phyloP scores from a whole-genome alignment of 768 basidiomycete species.

The Leccinum obscurum region DNA sequence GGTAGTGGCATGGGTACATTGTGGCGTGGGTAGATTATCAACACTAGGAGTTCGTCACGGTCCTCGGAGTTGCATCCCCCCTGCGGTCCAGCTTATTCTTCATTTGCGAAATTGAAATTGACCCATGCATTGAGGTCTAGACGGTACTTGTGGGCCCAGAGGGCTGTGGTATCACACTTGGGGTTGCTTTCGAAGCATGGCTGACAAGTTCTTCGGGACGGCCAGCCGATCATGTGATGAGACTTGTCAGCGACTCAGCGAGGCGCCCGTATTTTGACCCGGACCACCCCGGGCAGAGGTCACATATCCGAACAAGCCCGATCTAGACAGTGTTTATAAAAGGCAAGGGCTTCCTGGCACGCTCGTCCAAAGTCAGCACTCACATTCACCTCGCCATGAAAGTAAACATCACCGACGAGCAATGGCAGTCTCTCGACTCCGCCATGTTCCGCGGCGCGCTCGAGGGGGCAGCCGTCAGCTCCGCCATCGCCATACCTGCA shows the following conservation, averaged over 20 bases:
- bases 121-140: too few relatives aligned
- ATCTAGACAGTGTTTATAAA: constrained; percentile 1
- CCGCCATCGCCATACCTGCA: constrained; percentile 49
- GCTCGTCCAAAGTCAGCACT: background rate
- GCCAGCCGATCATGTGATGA: background rate
- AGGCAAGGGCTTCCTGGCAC: background rate
- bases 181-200: too few relatives aligned
- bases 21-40: too few relatives aligned
- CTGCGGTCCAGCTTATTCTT: too few relatives aligned
- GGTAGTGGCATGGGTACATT: too few relatives aligned
- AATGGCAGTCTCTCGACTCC: constrained; percentile 53
- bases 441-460: constrained; percentile 61
- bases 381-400: constrained; percentile 22
- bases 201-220: too few relatives aligned
- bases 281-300: background rate
- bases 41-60: too few relatives aligned
- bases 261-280: background rate
- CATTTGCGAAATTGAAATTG: too few relatives aligned
- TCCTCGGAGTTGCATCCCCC: too few relatives aligned
- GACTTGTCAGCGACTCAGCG: background rate
- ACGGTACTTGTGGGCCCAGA: too few relatives aligned
- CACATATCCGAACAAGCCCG: background rate
- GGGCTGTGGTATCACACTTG: too few relatives aligned
- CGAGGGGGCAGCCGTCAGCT: constrained; percentile 52
- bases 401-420: constrained; percentile 40